phyloP scores from a whole-genome alignment of 352 stramenopile genomes.

The Pythium rhizo-oryzae region DNA sequence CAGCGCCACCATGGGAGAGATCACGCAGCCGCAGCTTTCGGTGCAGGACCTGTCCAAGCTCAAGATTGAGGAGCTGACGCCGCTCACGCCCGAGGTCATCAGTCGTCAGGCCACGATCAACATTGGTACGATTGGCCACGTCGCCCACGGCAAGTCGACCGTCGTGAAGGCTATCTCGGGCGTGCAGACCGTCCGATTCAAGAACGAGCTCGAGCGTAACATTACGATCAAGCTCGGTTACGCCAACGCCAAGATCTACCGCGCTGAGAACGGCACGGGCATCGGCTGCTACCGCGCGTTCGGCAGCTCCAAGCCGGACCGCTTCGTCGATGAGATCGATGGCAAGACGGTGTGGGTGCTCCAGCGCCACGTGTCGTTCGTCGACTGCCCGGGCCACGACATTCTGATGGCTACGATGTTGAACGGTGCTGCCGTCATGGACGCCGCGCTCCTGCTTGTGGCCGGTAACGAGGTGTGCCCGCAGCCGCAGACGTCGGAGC shows the following conservation, averaged over 20 bases:
- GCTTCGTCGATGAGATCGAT: slow-evolving; percentile 85
- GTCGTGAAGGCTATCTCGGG: slow-evolving; percentile 99
- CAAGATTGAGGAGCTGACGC: slow-evolving; percentile 96
- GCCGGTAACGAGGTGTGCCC: slow-evolving; percentile 98
- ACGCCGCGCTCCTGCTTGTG: slow-evolving; percentile 98
- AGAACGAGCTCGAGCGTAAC: slow-evolving; percentile 99
- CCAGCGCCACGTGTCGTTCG: slow-evolving; percentile 98
- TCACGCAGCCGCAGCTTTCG: slow-evolving; percentile 74
- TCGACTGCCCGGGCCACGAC: slow-evolving; percentile 99
- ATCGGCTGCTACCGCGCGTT: slow-evolving; percentile 90
- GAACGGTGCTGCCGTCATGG: slow-evolving; percentile 99
- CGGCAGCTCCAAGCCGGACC: slow-evolving; percentile 87
- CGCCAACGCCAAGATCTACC: slow-evolving; percentile 99
- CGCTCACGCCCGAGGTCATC: slow-evolving; percentile 98
- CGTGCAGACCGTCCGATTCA: slow-evolving; percentile 98
- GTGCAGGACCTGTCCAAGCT: slow-evolving; percentile 96
- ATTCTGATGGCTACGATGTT: slow-evolving; percentile 99
- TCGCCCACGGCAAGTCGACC: slow-evolving; percentile 99
- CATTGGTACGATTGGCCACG: slow-evolving; percentile 99
- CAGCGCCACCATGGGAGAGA: slow-evolving; percentile 56
- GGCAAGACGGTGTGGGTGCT: slow-evolving; percentile 91
- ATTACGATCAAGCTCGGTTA: slow-evolving; percentile 99
- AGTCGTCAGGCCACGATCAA: slow-evolving; percentile 99
- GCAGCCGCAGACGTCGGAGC: slow-evolving; percentile 99
- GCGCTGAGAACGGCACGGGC: slow-evolving; percentile 76